phyloP scores from a whole-genome alignment of 306 rosid species.

The Prunus persica region DNA sequence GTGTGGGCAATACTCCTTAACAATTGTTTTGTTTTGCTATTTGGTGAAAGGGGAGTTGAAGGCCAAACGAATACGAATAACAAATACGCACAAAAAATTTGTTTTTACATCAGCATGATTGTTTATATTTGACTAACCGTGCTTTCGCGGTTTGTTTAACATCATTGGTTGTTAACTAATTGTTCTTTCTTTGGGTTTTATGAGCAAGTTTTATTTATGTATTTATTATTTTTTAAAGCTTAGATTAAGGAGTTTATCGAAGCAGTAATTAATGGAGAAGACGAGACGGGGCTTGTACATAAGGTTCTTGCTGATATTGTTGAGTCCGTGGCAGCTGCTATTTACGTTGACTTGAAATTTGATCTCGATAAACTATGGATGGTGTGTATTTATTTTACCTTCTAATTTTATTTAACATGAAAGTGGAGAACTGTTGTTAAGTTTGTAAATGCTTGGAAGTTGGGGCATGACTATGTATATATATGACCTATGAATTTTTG shows the following conservation, averaged over 20 bases:
- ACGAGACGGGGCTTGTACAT: conserved; percentile 40
- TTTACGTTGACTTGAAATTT: conserved; percentile 51
- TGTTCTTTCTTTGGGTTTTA: background rate
- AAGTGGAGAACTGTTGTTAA: background rate
- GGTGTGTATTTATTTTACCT: conserved; percentile 41
- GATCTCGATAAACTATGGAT: conserved; percentile 58
- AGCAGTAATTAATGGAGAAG: conserved; percentile 34
- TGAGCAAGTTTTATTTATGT: background rate
- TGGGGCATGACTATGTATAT: background rate
- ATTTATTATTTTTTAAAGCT: background rate
- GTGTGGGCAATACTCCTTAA: too few species aligned
- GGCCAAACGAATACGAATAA: too few species aligned
- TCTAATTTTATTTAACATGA: background rate
- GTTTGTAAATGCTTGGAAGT: background rate
- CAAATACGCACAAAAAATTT: too few species aligned
- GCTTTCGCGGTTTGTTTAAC: too few species aligned
- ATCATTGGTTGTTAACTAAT: background rate
- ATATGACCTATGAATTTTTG: background rate
- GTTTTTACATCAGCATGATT: too few species aligned
- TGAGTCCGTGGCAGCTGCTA: conserved; percentile 70
- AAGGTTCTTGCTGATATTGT: conserved; percentile 82
- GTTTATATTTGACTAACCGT: too few species aligned
- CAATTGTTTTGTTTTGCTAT: too few species aligned
- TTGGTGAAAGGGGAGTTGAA: too few species aligned
- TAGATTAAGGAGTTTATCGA: conserved; percentile 50